Evolutionary conservation across 2,329 filamentous ascomycete genomes (phyloP), one percentile per base, ranked within the genome.

Genomic region (Fusarium oxysporum): DNA sequence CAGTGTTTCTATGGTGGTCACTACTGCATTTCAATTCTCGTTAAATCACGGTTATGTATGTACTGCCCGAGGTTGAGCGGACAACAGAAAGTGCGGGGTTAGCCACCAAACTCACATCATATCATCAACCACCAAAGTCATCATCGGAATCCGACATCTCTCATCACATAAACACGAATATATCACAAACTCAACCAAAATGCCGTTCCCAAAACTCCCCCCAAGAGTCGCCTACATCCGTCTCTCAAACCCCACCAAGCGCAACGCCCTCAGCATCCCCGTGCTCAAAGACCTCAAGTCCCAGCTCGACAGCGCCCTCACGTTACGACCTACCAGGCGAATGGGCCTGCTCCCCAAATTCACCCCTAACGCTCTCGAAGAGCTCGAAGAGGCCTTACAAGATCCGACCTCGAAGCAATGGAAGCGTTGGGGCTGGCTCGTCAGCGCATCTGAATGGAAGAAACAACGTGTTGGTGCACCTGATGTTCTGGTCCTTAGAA

Each of bases 261-360:
- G 76, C 23, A 77, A 78, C n/a, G 76, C 76, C 9, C 33, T 78
- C 11, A 77, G 74, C 23, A 45, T 77, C 5, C 19, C 55, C 0
- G 54, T 77, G 2, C 30, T 77, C 9, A 65, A 60, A 41, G 68
- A 72, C 21, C 51, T 77, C 4, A 78, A 77, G 30, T 13, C 25
- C 11, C 76, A 77, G 30, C 64, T 77, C 12, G 54, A 62, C 3
- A 45, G 50, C 21, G 71, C 74, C 4, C 57, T 77, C 8, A 69
- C 68, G 5, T 74, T 74, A 1, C 67, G 40, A 1, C 17, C 40
- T 1, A 64, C 67, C 1, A 63, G 71, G 3, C 48, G 64, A 7
- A 55, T 64, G 3, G 76, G 70, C 4, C 13, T 77, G 0, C 76
- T 77, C 33, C 63, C 64, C 30, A 45, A 63, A 0, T 17, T 51